Percentiles rank a stretch among this genome's conserved stretches.
Evolutionary conservation across 495 filamentous ascomycete genomes (phyloP).

Genomic region (Xanthoparmelia taractica): DNA sequence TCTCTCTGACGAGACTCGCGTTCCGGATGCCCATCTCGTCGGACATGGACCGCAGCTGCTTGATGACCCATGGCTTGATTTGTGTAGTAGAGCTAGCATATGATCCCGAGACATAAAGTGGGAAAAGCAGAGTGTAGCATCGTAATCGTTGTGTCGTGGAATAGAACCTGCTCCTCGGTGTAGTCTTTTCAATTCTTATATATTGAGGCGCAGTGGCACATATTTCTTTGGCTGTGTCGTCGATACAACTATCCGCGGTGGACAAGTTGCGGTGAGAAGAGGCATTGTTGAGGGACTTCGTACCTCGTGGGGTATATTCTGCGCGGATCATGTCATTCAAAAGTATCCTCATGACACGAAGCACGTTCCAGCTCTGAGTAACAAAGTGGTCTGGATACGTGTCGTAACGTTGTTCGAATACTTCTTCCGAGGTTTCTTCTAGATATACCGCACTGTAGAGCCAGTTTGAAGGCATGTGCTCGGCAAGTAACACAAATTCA

Average conservation of each 20-base stretch:
- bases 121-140: slow-evolving; percentile 29
- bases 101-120: slow-evolving; percentile 28
- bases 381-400: slow-evolving; percentile 26
- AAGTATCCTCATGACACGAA: slow-evolving; percentile 28
- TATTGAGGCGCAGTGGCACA: slow-evolving; percentile 30
- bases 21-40: slow-evolving; percentile 28
- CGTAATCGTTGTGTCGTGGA: slow-evolving; percentile 21
- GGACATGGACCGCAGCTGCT: slow-evolving; percentile 26
- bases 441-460: background rate
- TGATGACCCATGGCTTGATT: slow-evolving; percentile 28
- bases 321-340: slow-evolving; percentile 26
- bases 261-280: background rate
- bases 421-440: slow-evolving; percentile 10
- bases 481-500: slow-evolving; percentile 3
- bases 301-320: background rate
- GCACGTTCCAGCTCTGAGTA: slow-evolving; percentile 28
- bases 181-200: slow-evolving; percentile 16
- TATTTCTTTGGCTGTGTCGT: slow-evolving; percentile 26
- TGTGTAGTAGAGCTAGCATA: slow-evolving; percentile 9
- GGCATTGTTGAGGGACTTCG: background rate
- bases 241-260: slow-evolving; percentile 12
- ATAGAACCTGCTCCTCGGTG: slow-evolving; percentile 10
- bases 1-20: slow-evolving; percentile 24
- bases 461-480: background rate
- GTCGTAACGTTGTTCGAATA: slow-evolving; percentile 24